Evolutionary conservation across 331 rosid genomes (phyloP).

Genomic region (Quercus phellos): DNA sequence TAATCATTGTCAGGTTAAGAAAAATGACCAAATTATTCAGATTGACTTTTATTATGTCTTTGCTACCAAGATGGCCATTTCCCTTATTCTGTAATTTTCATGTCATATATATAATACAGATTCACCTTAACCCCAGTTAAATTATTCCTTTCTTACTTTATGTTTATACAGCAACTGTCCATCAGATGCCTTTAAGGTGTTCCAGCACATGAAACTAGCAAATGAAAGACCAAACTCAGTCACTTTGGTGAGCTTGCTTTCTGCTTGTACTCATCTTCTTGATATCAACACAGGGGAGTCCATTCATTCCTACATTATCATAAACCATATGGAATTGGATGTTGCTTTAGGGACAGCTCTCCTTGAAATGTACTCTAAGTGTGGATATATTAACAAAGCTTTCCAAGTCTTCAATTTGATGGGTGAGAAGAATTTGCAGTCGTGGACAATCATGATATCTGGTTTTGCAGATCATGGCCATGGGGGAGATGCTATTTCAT

Average conservation of each 20-base stretch:
- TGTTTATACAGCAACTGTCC: constrained; percentile 22
- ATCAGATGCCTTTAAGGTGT: constrained; percentile 26
- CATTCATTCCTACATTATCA: constrained; percentile 40
- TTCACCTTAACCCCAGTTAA: background rate
- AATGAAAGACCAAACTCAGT: constrained; percentile 41
- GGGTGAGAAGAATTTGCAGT: constrained; percentile 47
- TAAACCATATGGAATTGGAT: constrained; percentile 26
- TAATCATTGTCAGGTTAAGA: background rate
- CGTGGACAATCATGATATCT: constrained; percentile 63
- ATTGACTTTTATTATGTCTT: background rate
- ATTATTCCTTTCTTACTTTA: background rate
- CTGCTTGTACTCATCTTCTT: constrained; percentile 38
- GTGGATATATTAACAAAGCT: constrained; percentile 44
- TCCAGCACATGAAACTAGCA: constrained; percentile 33
- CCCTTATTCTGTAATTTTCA: background rate
- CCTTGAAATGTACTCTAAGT: constrained; percentile 51
- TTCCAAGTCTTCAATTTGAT: constrained; percentile 38
- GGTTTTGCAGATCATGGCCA: constrained; percentile 54
- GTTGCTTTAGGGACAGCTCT: constrained; percentile 53
- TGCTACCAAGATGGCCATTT: background rate
- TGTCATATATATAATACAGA: background rate
- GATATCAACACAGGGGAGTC: constrained; percentile 35
- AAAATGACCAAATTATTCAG: background rate
- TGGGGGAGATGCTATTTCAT: constrained; percentile 29
- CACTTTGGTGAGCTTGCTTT: constrained; percentile 56